Base-by-base conservation (phyloP, 1,139 yeast genomes). In the Saccharomycopsis phalli region DNA sequence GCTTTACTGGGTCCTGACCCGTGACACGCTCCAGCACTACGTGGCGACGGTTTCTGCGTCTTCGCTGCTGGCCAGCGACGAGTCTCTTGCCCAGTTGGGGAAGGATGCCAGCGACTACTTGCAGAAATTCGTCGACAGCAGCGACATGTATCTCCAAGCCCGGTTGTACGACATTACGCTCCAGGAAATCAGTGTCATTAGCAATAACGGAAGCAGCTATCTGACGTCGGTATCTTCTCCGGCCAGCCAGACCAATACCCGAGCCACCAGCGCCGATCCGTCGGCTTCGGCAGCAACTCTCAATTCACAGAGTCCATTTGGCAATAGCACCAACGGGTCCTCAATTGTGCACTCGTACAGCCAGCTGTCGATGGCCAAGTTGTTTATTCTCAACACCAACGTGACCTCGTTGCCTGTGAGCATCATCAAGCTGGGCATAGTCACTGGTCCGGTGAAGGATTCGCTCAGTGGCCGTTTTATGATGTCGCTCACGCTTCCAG, bases 51-150 rank as follows among this genome's bases (percentile, higher is more conserved):
- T 38, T 11, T 38, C 45, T 35, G 66, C 76, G 2, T 65, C 72
- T 31, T 75, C 74, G 54, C 65, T 76, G 37, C 91, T 91, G 0
- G 95, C 95, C 8, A 70, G 76, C 3, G 60, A 68, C 1, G 55
- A 52, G 1, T 66, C 72, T 72, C 50, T 68, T 46, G 58, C 54
- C 42, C 51, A 68, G 2, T 52, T 56, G 10, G 55, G 58, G n/a
- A 49, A 57, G 1, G 55, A 52, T 6, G 76, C 79, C n/a, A 65
- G 66, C 47, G 46, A 47, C 18, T 56, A 69, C 2, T 58, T 81
- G 29, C 72, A 72, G 49, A 81, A 74, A 55, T 79, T 79, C 46
- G 57, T 86, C 38, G 67, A 74, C 43, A 69, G 86, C 7, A 72
- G 82, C 2, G 76, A 74, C 46, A 60, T 71, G 20, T 75, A 82